A percentile compares a stretch with the other conserved stretches of the same genome.
Conservation (phyloP, 257 asterid species). For the Solanum arcanum region DNA sequence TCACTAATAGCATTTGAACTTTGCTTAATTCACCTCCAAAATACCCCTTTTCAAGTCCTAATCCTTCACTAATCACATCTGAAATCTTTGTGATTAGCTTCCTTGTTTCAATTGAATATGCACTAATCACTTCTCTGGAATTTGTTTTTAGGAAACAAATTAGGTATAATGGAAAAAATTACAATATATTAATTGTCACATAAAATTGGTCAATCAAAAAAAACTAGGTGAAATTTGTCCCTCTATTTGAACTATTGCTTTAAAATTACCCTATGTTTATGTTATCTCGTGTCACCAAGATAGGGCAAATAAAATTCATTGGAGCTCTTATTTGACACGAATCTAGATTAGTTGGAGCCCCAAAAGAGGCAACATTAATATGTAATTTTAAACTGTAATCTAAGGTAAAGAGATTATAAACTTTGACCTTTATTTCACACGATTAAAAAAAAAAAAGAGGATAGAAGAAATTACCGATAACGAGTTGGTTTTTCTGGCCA, state of each 20-base stretch:
- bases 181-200: not conserved
- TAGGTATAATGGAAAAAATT: not conserved
- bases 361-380: not conserved
- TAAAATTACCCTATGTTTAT: not conserved
- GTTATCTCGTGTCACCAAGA: not conserved
- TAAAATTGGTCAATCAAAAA: not conserved
- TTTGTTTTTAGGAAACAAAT: not conserved
- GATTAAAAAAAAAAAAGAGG: too few species aligned
- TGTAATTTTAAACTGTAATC: not conserved
- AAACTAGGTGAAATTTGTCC: not conserved
- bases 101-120: conserved; percentile 28
- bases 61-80: conserved; percentile 37
- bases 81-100: conserved; percentile 25
- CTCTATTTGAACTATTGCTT: not conserved
- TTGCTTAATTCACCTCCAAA: conserved; percentile 29
- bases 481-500: conserved; percentile 52
- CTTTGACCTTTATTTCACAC: too few species aligned
- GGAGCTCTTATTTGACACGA: not conserved
- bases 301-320: not conserved
- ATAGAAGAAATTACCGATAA: conserved; percentile 19
- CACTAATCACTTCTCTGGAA: conserved; percentile 33
- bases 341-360: not conserved
- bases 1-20: conserved; percentile 32
- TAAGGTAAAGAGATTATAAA: not conserved
- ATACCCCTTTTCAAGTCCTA: conserved; percentile 30